A percentile compares a stretch with the other conserved stretches of the same genome.
These are phyloP conservation scores for Penicillium longicatenatum DNA, from an alignment of 495 filamentous ascomycete species.

Conservation along the genomic window DNA sequence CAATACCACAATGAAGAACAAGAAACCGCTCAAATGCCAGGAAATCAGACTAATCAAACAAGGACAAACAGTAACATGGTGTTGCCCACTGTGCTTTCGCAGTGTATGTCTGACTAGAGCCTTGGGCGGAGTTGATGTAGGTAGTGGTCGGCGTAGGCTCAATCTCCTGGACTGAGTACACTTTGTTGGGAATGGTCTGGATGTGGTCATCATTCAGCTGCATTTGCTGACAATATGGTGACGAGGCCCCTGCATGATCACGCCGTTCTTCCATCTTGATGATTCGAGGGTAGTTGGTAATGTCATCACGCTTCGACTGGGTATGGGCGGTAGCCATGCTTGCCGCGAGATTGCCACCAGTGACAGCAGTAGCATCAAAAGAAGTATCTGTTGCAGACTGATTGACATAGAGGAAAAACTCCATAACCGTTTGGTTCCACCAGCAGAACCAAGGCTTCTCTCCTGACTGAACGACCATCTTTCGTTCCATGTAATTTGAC, in stretches of 20 bases:
- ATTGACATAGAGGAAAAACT: slow-evolving; percentile 78
- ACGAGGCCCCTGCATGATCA: slow-evolving; percentile 37
- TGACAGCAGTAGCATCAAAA: slow-evolving; percentile 31
- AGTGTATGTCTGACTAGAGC: slow-evolving; percentile 39
- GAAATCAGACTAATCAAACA: slow-evolving; percentile 36
- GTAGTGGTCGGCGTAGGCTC: slow-evolving; percentile 49
- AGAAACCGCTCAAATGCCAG: slow-evolving; percentile 23
- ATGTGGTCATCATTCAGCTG: slow-evolving; percentile 55
- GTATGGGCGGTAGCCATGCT: slow-evolving; percentile 19
- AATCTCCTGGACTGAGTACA: slow-evolving; percentile 61
- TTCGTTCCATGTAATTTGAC: slow-evolving; percentile 32
- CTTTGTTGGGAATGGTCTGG: slow-evolving; percentile 46
- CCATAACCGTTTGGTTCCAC: slow-evolving; percentile 81
- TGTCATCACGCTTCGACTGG: slow-evolving; percentile 20
- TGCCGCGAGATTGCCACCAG: slow-evolving; percentile 22
- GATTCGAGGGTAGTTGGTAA: slow-evolving; percentile 63
- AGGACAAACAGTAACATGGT: slow-evolving; percentile 46
- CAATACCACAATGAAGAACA: slow-evolving; percentile 27
- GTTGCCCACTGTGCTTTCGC: slow-evolving; percentile 42
- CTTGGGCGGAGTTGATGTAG: slow-evolving; percentile 24
- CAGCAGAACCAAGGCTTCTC: slow-evolving; percentile 85
- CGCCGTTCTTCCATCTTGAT: slow-evolving; percentile 82
- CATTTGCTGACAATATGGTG: slow-evolving; percentile 73
- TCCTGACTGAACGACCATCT: slow-evolving; percentile 53
- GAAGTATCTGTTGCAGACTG: slow-evolving; percentile 49